A percentile compares a stretch with the other conserved stretches of the same genome.
Conservation (phyloP, 306 rosid genomes). For the Quercus robur region DNA sequence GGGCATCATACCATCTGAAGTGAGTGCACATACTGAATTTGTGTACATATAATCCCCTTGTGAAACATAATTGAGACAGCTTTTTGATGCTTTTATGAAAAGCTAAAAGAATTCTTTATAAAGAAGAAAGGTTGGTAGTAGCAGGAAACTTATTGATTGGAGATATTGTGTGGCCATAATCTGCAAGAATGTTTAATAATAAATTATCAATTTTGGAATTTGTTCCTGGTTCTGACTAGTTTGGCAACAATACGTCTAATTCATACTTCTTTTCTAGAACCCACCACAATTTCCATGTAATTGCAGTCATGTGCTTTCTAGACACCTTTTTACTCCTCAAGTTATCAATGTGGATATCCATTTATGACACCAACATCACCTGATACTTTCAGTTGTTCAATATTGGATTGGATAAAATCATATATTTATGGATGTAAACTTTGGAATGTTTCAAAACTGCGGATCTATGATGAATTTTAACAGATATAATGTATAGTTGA, state of each 20-base stretch:
- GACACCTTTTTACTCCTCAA: not conserved
- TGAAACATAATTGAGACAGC: not conserved
- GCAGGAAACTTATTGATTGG: too few relatives aligned
- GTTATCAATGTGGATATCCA: not conserved
- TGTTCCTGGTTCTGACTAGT: too few relatives aligned
- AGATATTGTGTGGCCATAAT: too few relatives aligned
- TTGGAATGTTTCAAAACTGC: too few relatives aligned
- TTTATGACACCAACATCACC: not conserved
- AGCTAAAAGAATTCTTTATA: not conserved
- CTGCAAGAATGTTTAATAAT: too few relatives aligned
- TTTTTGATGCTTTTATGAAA: not conserved
- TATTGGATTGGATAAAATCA: not conserved
- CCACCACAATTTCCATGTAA: not conserved
- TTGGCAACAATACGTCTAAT: too few relatives aligned
- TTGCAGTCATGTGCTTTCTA: not conserved
- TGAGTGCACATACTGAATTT: slow-evolving; percentile 30
- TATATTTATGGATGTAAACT: not conserved
- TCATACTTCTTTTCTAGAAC: too few relatives aligned
- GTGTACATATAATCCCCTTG: not conserved
- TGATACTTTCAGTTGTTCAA: not conserved
- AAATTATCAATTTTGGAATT: too few relatives aligned
- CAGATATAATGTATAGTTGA: not conserved
- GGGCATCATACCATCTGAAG: slow-evolving; percentile 49
- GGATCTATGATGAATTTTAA: not conserved
- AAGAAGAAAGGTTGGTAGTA: not conserved